Conservation (phyloP, 1,284 basidiomycete species). For the Mycena citricolor region DNA sequence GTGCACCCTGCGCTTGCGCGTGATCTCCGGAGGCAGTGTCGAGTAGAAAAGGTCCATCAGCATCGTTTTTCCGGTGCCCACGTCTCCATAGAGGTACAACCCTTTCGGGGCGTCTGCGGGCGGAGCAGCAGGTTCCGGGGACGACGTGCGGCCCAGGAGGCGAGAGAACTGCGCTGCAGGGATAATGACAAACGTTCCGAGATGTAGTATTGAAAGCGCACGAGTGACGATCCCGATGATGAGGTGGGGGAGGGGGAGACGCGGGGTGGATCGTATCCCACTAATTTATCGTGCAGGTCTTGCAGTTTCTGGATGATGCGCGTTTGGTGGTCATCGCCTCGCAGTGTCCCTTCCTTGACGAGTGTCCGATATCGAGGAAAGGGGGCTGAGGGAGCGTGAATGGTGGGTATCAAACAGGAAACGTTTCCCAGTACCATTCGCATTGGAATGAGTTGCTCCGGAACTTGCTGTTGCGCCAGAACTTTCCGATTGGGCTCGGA, state of each 20-base stretch:
- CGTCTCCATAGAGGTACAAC: constrained; percentile 96
- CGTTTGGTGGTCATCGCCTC: constrained; percentile 82
- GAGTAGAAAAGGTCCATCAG: constrained; percentile 98
- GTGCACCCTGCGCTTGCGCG: constrained; percentile 84
- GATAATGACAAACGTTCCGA: constrained; percentile 19
- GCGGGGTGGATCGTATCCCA: constrained; percentile 69
- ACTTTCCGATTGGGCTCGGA: not conserved
- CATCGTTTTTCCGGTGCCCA: constrained; percentile 98
- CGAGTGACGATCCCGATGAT: constrained; percentile 42
- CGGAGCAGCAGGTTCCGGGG: constrained; percentile 39
- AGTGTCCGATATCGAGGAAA: constrained; percentile 63
- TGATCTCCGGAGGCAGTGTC: constrained; percentile 78
- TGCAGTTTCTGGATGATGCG: constrained; percentile 84
- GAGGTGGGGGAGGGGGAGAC: constrained; percentile 46
- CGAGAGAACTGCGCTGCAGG: constrained; percentile 55
- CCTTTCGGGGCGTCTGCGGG: constrained; percentile 74
- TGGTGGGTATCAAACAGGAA: not conserved
- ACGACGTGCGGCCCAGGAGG: constrained; percentile 50
- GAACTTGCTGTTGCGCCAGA: constrained; percentile 1
- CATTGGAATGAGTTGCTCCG: not conserved
- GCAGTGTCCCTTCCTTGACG: constrained; percentile 69
- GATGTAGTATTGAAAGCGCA: constrained; percentile 2
- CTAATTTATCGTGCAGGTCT: constrained; percentile 73
- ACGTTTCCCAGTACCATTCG: constrained; percentile 8
- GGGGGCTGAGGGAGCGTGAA: constrained; percentile 12